These are phyloP conservation scores for Stachybotrys elegans DNA, from an alignment of 2,329 filamentous ascomycete species.

Conservation along the genomic window DNA sequence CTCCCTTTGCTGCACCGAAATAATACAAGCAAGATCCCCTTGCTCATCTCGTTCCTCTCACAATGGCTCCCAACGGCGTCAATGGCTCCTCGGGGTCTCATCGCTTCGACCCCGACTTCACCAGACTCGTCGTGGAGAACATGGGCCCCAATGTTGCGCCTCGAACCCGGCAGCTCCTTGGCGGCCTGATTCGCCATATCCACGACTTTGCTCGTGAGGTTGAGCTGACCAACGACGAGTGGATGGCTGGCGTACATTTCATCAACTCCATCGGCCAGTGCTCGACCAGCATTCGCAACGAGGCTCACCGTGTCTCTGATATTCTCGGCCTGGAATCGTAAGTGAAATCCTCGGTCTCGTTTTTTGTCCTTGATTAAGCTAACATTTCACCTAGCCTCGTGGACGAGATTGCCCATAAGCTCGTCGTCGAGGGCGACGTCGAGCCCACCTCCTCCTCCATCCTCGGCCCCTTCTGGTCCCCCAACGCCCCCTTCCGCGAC, in stretches of 20 bases:
- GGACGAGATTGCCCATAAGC: constrained; percentile 61
- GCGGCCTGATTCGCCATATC: constrained; percentile 62
- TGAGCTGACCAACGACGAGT: constrained; percentile 72
- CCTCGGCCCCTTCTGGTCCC: constrained; percentile 74
- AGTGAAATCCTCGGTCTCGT: constrained; percentile 22
- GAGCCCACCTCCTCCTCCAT: constrained; percentile 71
- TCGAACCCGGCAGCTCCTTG: constrained; percentile 59
- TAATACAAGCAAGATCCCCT: too few relatives aligned
- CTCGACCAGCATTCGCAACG: constrained; percentile 64
- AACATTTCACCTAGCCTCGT: constrained; percentile 30
- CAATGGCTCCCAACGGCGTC: constrained; percentile 18
- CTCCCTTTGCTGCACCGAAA: background rate
- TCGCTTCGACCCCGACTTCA: constrained; percentile 73
- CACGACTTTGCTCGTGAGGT: constrained; percentile 77
- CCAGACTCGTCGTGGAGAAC: constrained; percentile 64
- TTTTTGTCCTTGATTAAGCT: background rate
- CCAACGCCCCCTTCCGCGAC: constrained; percentile 66
- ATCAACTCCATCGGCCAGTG: constrained; percentile 70
- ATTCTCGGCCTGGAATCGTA: constrained; percentile 69
- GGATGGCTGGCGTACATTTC: constrained; percentile 70
- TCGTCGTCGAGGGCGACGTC: constrained; percentile 55
- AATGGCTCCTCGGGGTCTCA: constrained; percentile 18
- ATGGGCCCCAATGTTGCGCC: constrained; percentile 66
- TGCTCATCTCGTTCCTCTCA: constrained; percentile 1
- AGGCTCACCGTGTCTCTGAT: constrained; percentile 68